Percentiles rank a stretch among this genome's conserved stretches.
phyloP scores from a whole-genome alignment of 2,329 filamentous ascomycete species.

The Pseudopithomyces chartarum region DNA sequence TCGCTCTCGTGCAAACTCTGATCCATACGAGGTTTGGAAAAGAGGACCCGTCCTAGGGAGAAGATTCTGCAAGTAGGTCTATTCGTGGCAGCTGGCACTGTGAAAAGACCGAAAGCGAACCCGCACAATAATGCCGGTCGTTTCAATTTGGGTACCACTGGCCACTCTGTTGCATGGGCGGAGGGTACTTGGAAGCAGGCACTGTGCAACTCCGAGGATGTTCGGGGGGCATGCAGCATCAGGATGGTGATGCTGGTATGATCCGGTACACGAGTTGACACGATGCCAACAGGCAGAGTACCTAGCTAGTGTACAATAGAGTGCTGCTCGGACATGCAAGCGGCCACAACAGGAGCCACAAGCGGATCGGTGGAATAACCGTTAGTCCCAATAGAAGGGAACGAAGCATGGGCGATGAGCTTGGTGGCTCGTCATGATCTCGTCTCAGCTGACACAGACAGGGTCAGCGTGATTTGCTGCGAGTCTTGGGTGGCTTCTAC shows the following conservation, averaged over 20 bases:
- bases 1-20: conserved; percentile 28
- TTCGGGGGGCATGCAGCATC: background rate
- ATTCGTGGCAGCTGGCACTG: conserved; percentile 12
- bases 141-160: background rate
- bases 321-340: conserved; percentile 24
- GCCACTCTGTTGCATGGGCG: background rate
- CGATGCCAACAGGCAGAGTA: conserved; percentile 17
- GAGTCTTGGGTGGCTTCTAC: background rate
- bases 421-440: conserved; percentile 16
- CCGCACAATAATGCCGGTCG: conserved; percentile 15
- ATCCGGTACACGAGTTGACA: conserved; percentile 12
- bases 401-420: conserved; percentile 29
- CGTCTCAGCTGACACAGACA: conserved; percentile 31
- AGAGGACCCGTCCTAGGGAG: conserved; percentile 23
- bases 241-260: conserved; percentile 10
- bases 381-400: conserved; percentile 43
- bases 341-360: conserved; percentile 41
- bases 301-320: conserved; percentile 20
- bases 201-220: conserved; percentile 1
- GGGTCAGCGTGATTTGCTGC: background rate
- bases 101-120: conserved; percentile 10
- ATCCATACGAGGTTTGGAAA: conserved; percentile 10
- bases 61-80: conserved; percentile 14
- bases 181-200: background rate
- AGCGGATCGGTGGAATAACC: conserved; percentile 40